A percentile compares a stretch with the other conserved stretches of the same genome.
phyloP scores from a whole-genome alignment of 352 stramenopile species.

The Saprolegnia parasitica region DNA sequence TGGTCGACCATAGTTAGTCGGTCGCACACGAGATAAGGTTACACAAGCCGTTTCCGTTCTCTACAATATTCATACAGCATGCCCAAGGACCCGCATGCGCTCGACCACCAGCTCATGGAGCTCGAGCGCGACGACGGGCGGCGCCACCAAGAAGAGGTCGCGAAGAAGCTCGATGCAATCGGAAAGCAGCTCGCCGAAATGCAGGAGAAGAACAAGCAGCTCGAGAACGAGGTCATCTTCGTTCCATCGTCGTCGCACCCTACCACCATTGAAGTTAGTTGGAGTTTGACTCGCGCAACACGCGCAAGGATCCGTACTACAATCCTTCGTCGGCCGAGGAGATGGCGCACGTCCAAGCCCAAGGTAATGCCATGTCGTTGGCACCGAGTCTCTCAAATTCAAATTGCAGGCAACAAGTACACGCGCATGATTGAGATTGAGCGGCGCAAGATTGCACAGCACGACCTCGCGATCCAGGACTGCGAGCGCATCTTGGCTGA shows the following conservation, averaged over 20 bases:
- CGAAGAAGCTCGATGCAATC: conserved; percentile 59
- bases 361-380: conserved; percentile 34
- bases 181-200: conserved; percentile 72
- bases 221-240: conserved; percentile 61
- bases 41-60: background rate
- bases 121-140: conserved; percentile 71
- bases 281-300: conserved; percentile 64
- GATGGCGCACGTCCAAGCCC: conserved; percentile 65
- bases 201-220: conserved; percentile 66
- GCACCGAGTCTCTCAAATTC: background rate
- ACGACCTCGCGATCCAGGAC: conserved; percentile 66
- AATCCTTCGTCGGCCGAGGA: conserved; percentile 70
- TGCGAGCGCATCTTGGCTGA: conserved; percentile 52
- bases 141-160: conserved; percentile 61
- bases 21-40: background rate
- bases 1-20: background rate
- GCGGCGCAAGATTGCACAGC: conserved; percentile 57
- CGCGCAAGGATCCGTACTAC: conserved; percentile 68
- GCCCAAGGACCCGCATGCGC: conserved; percentile 36
- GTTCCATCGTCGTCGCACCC: background rate
- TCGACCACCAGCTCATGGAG: conserved; percentile 64
- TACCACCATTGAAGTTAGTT: conserved; percentile 36
- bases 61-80: no score
- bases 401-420: conserved; percentile 49
- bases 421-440: conserved; percentile 74